Conservation (phyloP, 208 protist genomes). For the Trypanosoma caninum region DNA sequence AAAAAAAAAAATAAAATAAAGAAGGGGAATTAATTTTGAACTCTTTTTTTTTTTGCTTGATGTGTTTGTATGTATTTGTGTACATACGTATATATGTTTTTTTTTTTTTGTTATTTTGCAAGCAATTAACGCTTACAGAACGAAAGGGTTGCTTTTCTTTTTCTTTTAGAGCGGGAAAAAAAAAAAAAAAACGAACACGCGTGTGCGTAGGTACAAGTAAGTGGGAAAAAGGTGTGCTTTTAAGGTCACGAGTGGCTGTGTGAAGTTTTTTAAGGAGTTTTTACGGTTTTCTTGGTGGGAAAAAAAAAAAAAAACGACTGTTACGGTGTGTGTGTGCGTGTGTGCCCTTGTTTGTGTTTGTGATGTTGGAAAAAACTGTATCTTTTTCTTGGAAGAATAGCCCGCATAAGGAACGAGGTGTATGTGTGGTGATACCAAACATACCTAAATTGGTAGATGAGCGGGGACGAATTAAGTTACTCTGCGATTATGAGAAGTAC, state of each 20-base stretch:
- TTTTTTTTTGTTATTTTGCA: constrained; percentile 1
- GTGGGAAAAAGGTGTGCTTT: too few relatives aligned
- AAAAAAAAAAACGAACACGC: too few relatives aligned
- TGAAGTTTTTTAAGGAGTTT: too few relatives aligned
- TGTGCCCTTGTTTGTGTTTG: too few relatives aligned
- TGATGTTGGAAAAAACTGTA: neutral
- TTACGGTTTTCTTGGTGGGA: too few relatives aligned
- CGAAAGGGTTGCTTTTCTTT: constrained; percentile 8
- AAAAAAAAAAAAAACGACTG: too few relatives aligned
- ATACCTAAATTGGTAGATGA: constrained; percentile 84
- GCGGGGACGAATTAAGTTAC: constrained; percentile 64
- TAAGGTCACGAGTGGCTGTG: too few relatives aligned
- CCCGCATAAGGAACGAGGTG: constrained; percentile 17
- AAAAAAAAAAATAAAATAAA: constrained; percentile 3
- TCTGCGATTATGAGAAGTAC: constrained; percentile 87
- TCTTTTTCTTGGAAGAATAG: constrained; percentile 17
- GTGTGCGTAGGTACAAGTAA: too few relatives aligned
- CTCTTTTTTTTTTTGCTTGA: neutral
- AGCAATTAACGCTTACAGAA: neutral
- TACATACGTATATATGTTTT: constrained; percentile 10
- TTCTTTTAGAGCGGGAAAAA: too few relatives aligned
- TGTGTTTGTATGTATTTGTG: neutral
- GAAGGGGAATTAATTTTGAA: neutral
- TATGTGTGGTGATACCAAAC: constrained; percentile 66
- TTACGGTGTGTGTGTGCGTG: too few relatives aligned